Conservation (phyloP, 495 filamentous ascomycete species). For the Xylaria curta region DNA sequence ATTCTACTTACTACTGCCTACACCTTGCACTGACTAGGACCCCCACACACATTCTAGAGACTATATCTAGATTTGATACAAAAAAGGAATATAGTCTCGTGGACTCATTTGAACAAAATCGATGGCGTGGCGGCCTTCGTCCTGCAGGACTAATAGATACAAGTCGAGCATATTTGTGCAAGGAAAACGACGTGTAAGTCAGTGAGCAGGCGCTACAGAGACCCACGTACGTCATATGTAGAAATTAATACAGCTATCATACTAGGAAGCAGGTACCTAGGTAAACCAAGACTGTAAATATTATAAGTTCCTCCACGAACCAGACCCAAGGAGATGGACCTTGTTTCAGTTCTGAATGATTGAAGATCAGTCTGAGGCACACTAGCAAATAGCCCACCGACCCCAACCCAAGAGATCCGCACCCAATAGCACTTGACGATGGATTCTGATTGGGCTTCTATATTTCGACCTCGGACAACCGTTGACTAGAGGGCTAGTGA, state of each 20-base stretch:
- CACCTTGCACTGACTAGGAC: not conserved
- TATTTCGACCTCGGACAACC: constrained; percentile 15
- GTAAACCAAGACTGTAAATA: not conserved
- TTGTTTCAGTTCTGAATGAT: constrained; percentile 1
- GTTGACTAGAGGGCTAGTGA: constrained; percentile 15
- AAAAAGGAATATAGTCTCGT: constrained; percentile 19
- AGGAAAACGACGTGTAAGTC: not conserved
- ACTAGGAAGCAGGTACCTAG: no score
- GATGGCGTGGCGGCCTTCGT: not conserved
- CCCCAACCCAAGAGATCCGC: constrained; percentile 2
- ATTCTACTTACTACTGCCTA: not conserved
- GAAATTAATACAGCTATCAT: not conserved
- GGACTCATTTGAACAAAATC: not conserved
- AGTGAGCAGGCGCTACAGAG: not conserved
- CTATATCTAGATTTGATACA: not conserved
- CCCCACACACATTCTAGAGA: constrained; percentile 8
- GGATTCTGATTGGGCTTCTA: constrained; percentile 14
- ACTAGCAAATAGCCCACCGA: constrained; percentile 1
- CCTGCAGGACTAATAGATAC: not conserved
- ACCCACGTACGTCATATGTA: not conserved
- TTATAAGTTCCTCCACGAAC: not conserved
- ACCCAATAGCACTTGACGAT: not conserved
- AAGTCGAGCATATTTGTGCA: not conserved
- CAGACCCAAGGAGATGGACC: constrained; percentile 1
- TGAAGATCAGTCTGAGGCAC: not conserved